phyloP scores from a whole-genome alignment of 2,329 filamentous ascomycete species.

The Calonectria hawksworthii region DNA sequence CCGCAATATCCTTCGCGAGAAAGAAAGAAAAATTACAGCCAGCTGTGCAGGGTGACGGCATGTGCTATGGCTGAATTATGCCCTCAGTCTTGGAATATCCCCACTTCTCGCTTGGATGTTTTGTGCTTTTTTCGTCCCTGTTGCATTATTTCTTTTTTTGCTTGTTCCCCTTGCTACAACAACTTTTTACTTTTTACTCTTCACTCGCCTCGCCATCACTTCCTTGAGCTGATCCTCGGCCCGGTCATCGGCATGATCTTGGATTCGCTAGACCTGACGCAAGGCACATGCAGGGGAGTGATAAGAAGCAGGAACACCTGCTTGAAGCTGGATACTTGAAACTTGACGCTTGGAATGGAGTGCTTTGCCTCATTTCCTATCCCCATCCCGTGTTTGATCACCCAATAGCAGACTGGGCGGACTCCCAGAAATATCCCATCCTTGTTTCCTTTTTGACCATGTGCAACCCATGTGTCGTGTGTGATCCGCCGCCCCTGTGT shows the following conservation, averaged over 20 bases:
- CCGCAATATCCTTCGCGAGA: conserved; percentile 8
- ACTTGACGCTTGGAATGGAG: neutral
- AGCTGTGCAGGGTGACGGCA: neutral
- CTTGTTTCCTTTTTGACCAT: conserved; percentile 13
- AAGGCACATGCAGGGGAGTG: conserved; percentile 38
- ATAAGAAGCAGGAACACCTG: conserved; percentile 34
- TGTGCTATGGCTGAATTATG: neutral
- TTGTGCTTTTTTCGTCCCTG: conserved; percentile 13
- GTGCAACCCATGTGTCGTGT: conserved; percentile 18
- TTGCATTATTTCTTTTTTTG: conserved; percentile 10
- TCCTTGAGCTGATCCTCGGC: conserved; percentile 29
- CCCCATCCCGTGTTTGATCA: conserved; percentile 6
- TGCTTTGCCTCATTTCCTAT: conserved; percentile 10
- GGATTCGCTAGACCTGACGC: conserved; percentile 32
- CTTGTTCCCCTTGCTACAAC: neutral
- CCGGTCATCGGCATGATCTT: conserved; percentile 27
- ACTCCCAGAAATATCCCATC: conserved; percentile 27
- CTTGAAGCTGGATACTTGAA: conserved; percentile 4
- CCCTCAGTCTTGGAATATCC: conserved; percentile 13
- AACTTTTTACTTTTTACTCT: neutral
- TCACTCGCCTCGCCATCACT: conserved; percentile 23
- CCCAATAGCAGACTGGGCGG: neutral
- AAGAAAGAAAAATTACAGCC: neutral
- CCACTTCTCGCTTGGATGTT: conserved; percentile 30
- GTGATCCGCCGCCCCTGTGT: neutral